Evolutionary conservation across 2,329 filamentous ascomycete genomes (phyloP), one percentile per base, ranked within the genome.

Genomic region (Fusarium sp.): DNA sequence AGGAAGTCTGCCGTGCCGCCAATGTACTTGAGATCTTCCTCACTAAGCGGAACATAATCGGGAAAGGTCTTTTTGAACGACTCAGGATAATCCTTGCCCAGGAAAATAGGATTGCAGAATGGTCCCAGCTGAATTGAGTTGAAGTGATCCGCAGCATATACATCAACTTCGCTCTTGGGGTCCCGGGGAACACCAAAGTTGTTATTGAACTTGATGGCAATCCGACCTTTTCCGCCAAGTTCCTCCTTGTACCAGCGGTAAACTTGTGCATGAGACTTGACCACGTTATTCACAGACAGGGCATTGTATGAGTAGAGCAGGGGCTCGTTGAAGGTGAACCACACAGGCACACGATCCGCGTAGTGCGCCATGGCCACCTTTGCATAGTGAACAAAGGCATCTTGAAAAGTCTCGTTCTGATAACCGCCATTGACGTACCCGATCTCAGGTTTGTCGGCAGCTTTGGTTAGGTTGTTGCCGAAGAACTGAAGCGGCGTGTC

Each of bases 321-420:
- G 3, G 84, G 84, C 72, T 86, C 84, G 65, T 86, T 86, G 73
- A 84, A 85, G 1, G 83, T 86, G 67, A 82, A 83, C 82, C 83
- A 86, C 6, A 82, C 77, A 0, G 83, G 80, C 0, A 87, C 83
- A 1, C 84, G 79, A 56, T 86, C 81, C 6, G 82, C 82, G 64
- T 82, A 87, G 54, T 84, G 82, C 2, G 80, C 78, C 76, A 87
- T 82, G 40, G 82, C 79, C 19, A 86, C 79, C 56, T 85, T 83
- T 39, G 82, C 84, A 55, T 87, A 87, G 70, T 86, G 78, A 2
- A 85, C 79, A 68, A 84, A 87, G 15, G 82, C 82, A 37, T 84
- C 82, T 11, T 81, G 75, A 30, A 85, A 86, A 3, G 79, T 79
- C 32, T 79, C 76, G 44, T 85, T 82, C 27, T 83, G 78, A 70